phyloP scores from a whole-genome alignment of 177 flowering plant species.

The Vitis hybrid region DNA sequence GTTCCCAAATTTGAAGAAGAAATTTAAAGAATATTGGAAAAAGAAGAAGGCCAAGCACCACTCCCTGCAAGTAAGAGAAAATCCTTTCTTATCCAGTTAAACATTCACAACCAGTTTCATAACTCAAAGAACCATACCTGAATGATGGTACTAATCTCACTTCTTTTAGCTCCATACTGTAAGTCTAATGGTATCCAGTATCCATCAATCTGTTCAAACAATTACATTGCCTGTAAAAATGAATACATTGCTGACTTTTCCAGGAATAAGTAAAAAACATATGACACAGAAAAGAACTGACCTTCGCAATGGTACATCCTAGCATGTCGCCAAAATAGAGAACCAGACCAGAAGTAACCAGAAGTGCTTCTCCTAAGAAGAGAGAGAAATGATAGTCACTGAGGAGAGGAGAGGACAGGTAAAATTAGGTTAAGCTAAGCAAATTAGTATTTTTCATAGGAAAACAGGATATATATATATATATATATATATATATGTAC shows the following conservation, averaged over 20 bases:
- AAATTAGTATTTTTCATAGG: too few relatives aligned
- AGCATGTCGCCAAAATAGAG: constrained; percentile 87
- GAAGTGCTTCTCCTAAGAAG: constrained; percentile 76
- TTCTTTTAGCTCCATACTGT: constrained; percentile 50
- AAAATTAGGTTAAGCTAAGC: neutral
- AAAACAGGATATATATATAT: too few relatives aligned
- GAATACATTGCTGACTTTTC: neutral
- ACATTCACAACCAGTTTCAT: neutral
- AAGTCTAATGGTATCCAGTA: constrained; percentile 33
- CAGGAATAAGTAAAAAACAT: constrained; percentile 6
- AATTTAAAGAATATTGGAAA: constrained; percentile 61
- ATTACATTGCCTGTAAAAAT: constrained; percentile 1
- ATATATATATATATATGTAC: too few relatives aligned
- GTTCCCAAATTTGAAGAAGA: constrained; percentile 34
- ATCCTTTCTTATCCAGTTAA: constrained; percentile 9
- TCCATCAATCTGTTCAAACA: constrained; percentile 43
- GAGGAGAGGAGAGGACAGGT: neutral
- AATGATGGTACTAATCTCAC: constrained; percentile 70
- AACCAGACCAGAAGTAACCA: constrained; percentile 77
- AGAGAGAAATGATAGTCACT: constrained; percentile 3
- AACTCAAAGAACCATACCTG: constrained; percentile 50
- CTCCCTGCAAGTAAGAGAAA: constrained; percentile 54
- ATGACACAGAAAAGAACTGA: constrained; percentile 21
- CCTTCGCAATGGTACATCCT: constrained; percentile 64
- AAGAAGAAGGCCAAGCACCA: constrained; percentile 74